Conservation (phyloP, 371 early-diverging fungal species). For the Circinella minor region DNA sequence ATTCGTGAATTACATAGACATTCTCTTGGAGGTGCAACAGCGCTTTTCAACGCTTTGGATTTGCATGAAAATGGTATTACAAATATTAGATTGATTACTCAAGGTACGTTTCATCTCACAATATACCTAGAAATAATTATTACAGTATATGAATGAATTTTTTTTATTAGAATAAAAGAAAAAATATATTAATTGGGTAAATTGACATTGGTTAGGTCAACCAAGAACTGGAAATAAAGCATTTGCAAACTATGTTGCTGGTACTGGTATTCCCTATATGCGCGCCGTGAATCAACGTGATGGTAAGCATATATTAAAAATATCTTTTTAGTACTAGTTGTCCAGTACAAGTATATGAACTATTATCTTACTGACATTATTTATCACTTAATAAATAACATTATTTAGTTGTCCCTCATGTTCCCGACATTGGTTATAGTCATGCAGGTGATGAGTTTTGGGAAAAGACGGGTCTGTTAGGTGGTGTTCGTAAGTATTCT, state of each 20-base stretch:
- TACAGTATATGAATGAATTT: too few species aligned
- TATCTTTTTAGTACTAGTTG: not conserved
- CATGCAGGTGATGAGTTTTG: slow-evolving; percentile 25
- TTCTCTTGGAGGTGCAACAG: slow-evolving; percentile 28
- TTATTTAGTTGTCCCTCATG: slow-evolving; percentile 22
- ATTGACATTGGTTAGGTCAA: slow-evolving; percentile 12
- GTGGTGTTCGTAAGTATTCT: slow-evolving; percentile 13
- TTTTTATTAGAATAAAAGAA: too few species aligned
- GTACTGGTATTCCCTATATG: slow-evolving; percentile 17
- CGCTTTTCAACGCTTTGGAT: slow-evolving; percentile 23
- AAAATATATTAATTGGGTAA: too few species aligned
- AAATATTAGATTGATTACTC: slow-evolving; percentile 1
- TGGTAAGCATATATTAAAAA: slow-evolving; percentile 14
- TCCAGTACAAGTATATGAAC: too few species aligned
- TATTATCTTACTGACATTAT: too few species aligned
- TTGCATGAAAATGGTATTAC: slow-evolving; percentile 22
- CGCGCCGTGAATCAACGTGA: slow-evolving; percentile 29
- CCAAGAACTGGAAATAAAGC: slow-evolving; percentile 26
- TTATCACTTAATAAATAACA: not conserved
- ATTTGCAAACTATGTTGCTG: slow-evolving; percentile 26
- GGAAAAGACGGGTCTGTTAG: slow-evolving; percentile 9
- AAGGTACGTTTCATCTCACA: not conserved
- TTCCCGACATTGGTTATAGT: slow-evolving; percentile 16
- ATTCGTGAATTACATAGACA: slow-evolving; percentile 1
- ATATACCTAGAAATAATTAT: not conserved